Conservation (phyloP, 2,329 filamentous ascomycete genomes). For the Aspergillus sp. region DNA sequence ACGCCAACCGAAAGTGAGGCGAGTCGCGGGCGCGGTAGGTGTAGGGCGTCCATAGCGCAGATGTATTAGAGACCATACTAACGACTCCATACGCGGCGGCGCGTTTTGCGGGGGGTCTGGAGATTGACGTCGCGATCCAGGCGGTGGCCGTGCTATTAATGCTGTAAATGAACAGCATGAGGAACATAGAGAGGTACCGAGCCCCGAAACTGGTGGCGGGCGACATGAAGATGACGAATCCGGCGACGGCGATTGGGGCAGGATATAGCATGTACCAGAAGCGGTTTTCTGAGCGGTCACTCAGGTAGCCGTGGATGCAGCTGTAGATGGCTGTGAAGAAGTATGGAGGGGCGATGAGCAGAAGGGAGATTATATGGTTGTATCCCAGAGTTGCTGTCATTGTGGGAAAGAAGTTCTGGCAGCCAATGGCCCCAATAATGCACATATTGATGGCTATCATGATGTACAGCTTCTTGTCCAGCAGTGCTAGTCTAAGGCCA, state of each 20-base stretch:
- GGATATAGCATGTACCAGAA: conserved; percentile 53
- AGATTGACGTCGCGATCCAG: conserved; percentile 50
- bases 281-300: conserved; percentile 41
- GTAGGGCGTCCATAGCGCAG: conserved; percentile 49
- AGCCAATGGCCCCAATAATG: conserved; percentile 49
- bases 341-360: conserved; percentile 51
- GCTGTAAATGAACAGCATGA: conserved; percentile 40
- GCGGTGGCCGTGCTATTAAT: conserved; percentile 36
- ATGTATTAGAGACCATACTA: conserved; percentile 50
- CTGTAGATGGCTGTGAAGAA: conserved; percentile 49
- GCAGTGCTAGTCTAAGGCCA: conserved; percentile 53
- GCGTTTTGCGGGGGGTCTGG: conserved; percentile 51
- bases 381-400: conserved; percentile 46
- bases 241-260: conserved; percentile 46
- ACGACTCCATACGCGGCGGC: conserved; percentile 52
- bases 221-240: conserved; percentile 53
- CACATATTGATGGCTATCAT: conserved; percentile 47
- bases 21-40: conserved; percentile 41
- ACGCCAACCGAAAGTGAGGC: conserved; percentile 36
- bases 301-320: conserved; percentile 38
- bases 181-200: conserved; percentile 54
- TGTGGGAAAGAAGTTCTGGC: conserved; percentile 55
- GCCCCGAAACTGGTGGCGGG: conserved; percentile 41
- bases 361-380: conserved; percentile 44
- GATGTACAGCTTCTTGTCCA: conserved; percentile 52